Evolutionary conservation across 2,329 filamentous ascomycete species (phyloP).

Genomic region (Penicillium sp.): DNA sequence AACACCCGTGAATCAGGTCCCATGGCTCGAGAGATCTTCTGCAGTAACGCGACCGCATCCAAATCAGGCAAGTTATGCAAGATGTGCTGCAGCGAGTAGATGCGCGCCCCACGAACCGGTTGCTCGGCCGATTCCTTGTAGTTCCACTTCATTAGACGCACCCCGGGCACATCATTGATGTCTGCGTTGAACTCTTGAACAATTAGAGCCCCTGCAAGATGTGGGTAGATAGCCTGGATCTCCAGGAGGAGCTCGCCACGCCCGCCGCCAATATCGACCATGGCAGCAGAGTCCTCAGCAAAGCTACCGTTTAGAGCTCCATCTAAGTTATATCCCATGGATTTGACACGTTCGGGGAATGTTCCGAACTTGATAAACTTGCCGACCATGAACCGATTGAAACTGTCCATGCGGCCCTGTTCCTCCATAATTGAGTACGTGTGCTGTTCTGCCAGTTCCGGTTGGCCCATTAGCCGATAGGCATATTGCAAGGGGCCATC

Average conservation of each 20-base stretch:
- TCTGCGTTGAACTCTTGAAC: slow-evolving; percentile 39
- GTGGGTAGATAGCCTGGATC: slow-evolving; percentile 34
- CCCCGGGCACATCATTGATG: slow-evolving; percentile 24
- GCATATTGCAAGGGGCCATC: slow-evolving; percentile 37
- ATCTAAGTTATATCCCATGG: slow-evolving; percentile 34
- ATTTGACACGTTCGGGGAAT: slow-evolving; percentile 31
- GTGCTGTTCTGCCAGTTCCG: slow-evolving; percentile 29
- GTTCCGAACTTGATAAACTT: slow-evolving; percentile 37
- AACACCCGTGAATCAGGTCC: slow-evolving; percentile 32
- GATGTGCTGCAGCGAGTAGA: slow-evolving; percentile 38
- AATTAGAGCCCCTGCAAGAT: slow-evolving; percentile 29
- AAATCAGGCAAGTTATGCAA: slow-evolving; percentile 39
- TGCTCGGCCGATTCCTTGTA: slow-evolving; percentile 35
- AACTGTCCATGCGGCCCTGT: slow-evolving; percentile 39
- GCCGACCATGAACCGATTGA: slow-evolving; percentile 41
- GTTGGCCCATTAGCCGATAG: slow-evolving; percentile 32
- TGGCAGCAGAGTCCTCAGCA: slow-evolving; percentile 13
- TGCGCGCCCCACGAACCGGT: slow-evolving; percentile 32
- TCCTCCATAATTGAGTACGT: slow-evolving; percentile 38
- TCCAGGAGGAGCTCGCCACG: slow-evolving; percentile 38
- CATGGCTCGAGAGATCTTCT: slow-evolving; percentile 39
- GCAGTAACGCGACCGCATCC: slow-evolving; percentile 34
- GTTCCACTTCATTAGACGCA: slow-evolving; percentile 36
- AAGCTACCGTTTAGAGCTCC: slow-evolving; percentile 15
- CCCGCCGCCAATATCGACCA: slow-evolving; percentile 41